A percentile compares a stretch with the other conserved stretches of the same genome.
Conservation (phyloP, 169 alveolate species). For the Condylostoma magnum region DNA sequence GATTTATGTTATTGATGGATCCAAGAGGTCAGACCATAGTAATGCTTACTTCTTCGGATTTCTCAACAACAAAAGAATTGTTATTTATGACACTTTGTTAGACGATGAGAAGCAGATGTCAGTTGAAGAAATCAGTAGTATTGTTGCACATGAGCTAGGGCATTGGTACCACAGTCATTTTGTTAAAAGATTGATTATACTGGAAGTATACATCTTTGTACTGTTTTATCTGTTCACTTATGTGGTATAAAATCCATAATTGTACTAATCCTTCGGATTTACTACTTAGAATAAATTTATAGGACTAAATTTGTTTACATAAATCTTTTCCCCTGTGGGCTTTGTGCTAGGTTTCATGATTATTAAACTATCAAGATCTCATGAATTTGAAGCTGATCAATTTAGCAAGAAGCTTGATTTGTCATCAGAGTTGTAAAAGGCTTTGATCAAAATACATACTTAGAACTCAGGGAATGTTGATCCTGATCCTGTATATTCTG, state of each 20-base stretch:
- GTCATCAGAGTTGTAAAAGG: slow-evolving; percentile 62
- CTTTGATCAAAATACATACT: slow-evolving; percentile 60
- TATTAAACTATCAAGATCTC: slow-evolving; percentile 56
- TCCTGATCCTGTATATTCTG: slow-evolving; percentile 75
- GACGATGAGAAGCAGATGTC: slow-evolving; percentile 52
- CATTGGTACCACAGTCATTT: slow-evolving; percentile 67
- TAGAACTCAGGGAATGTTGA: slow-evolving; percentile 64
- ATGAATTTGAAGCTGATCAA: slow-evolving; percentile 84
- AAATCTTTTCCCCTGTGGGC: slow-evolving; percentile 55
- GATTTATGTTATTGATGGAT: slow-evolving; percentile 91
- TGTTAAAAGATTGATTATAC: slow-evolving; percentile 38
- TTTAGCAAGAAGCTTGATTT: slow-evolving; percentile 75
- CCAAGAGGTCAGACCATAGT: slow-evolving; percentile 91
- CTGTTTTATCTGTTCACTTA: slow-evolving; percentile 73
- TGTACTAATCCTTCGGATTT: slow-evolving; percentile 85
- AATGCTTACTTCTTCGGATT: slow-evolving; percentile 96
- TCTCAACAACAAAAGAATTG: slow-evolving; percentile 92
- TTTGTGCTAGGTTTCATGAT: slow-evolving; percentile 42
- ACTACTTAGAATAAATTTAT: slow-evolving; percentile 64
- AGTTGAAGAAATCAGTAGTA: slow-evolving; percentile 88
- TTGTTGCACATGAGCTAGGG: slow-evolving; percentile 86
- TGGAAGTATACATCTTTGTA: slow-evolving; percentile 57
- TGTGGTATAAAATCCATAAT: slow-evolving; percentile 59
- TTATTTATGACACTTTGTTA: slow-evolving; percentile 90
- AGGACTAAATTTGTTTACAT: slow-evolving; percentile 56